Percentiles rank a stretch among this genome's conserved stretches.
These are phyloP conservation scores for Aspergillus quadricinctus DNA, from an alignment of 2,329 filamentous ascomycete species.

Conservation along the genomic window DNA sequence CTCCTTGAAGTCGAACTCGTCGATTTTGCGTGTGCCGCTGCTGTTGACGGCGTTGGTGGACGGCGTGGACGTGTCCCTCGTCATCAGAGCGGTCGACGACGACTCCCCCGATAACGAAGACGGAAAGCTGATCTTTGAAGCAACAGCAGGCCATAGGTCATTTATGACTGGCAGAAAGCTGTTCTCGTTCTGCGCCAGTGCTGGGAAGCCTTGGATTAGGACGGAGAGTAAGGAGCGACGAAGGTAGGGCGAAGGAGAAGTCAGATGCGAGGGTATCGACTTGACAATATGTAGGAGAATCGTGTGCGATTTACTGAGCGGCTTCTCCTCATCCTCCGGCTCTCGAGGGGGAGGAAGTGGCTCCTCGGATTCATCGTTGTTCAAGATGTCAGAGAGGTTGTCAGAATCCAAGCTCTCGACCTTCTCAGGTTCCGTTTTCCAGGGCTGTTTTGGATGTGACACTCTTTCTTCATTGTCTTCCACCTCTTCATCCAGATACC, in stretches of 20 bases:
- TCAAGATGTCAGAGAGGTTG: constrained; percentile 30
- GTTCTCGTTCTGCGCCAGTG: constrained; percentile 72
- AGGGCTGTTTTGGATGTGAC: constrained; percentile 31
- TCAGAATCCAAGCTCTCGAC: constrained; percentile 25
- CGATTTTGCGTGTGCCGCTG: constrained; percentile 43
- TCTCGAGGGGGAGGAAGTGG: constrained; percentile 41
- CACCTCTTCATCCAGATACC: constrained; percentile 16
- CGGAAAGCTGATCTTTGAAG: constrained; percentile 33
- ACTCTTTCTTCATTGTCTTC: constrained; percentile 18
- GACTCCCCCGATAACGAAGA: constrained; percentile 55
- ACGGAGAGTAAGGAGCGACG: constrained; percentile 74
- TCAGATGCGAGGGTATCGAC: constrained; percentile 85
- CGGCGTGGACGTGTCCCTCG: constrained; percentile 9
- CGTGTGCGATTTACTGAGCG: constrained; percentile 70
- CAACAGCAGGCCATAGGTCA: constrained; percentile 79
- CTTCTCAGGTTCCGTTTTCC: constrained; percentile 24
- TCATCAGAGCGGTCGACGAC: constrained; percentile 20
- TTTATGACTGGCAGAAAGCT: constrained; percentile 86
- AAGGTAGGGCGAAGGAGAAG: constrained; percentile 74
- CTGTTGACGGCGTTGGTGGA: constrained; percentile 50
- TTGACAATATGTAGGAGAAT: constrained; percentile 76
- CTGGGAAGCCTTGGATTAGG: constrained; percentile 65
- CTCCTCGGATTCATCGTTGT: constrained; percentile 32
- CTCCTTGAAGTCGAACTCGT: constrained; percentile 30
- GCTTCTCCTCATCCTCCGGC: constrained; percentile 53